Evolutionary conservation across 768 basidiomycete species (phyloP), one percentile per base, ranked within the genome.

Genomic region (Omphalotus guepiniiformis): DNA sequence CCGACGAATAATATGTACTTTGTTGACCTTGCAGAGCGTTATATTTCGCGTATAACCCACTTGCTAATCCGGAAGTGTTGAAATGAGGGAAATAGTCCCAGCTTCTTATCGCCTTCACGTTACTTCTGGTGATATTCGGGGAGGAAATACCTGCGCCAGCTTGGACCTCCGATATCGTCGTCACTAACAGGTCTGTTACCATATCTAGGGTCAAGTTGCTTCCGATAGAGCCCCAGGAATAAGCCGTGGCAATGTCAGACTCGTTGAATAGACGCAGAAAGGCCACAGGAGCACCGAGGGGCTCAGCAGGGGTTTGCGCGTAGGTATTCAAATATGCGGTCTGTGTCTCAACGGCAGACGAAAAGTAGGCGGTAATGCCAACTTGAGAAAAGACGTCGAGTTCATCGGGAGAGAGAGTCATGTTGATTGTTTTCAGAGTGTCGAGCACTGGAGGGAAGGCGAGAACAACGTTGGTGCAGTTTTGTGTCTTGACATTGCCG

Each of bases 71-170:
- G 8, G 30, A 29, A 9, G 39, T 21, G 13, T 26, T 16, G 13
- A 48, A 39, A 25, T 32, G 37, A n/a, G 47, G 47, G 19, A 48
- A 48, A 41, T 48, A 22, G 13, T 41, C 47, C 27, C 28, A 38
- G 15, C 29, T 25, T 9, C 36, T 48, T 6, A 41, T 16, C 27
- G 27, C 6, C 27, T 41, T 48, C 4, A 48, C 39, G 30, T 48
- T 39, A 5, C n/a, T 21, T 7, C 26, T 28, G 6, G 47, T 21
- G 3, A 41, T 18, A 12, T 15, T 30, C 6, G 46, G 19, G 7
- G 36, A 28, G 3, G 38, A 18, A 9, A 26, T 22, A 18, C 45
- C 25, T 26, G 22, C 35, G 13, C 32, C 32, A 12, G 4, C 6
- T 8, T 23, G 34, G 15, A 47, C 21, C 13, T 36, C 23, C 7